Evolutionary conservation across 2,329 filamentous ascomycete species (phyloP), one percentile per base, ranked within the genome.

Genomic region (Phialophora macrospora): DNA sequence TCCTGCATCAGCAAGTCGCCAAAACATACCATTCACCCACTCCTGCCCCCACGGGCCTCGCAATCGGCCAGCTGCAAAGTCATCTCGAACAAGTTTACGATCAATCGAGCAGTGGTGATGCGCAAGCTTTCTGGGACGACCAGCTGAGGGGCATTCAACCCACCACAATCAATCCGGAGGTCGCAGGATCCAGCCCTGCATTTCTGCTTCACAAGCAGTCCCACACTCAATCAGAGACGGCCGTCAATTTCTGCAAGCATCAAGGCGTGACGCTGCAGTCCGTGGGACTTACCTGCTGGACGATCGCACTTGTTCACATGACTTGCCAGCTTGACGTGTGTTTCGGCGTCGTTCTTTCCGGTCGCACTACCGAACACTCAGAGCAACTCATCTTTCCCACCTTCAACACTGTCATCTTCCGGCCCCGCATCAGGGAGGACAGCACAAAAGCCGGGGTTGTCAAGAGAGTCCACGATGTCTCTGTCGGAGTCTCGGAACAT

Each of bases 391-490:
- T 93, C 74, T 97, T 97, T 72, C 94, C 93, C 0, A 92, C 90
- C 0, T 97, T 97, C 91, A 97, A 96, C 73, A 97, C 93, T 0
- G 88, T 97, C 0, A 86, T 90, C 0, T 82, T 96, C 7, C 84
- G 93, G 11, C 85, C 85, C 1, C 82, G 93, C 2, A 75, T 97
- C 2, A 90, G 95, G 71, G 91, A 91, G 1, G 34, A 56, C 14
- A 48, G n/a, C 24, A 87, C 83, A 0, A 78, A 85, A 0, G 69
- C 76, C 0, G 83, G 88, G 0, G 88, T 96, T 78, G 78, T 97
- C 30, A 82, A 80, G 12, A 90, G 93, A 73, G 83, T 93, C 69
- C 92, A 97, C 73, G 84, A 88, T 1, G 89, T 85, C 66, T 85
- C 91, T 76, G 81, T 83, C 1, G 83, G 84, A 26, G 84, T 92